These are phyloP conservation scores for Candida labiduridarum DNA, from an alignment of 1,139 yeast genomes.

Conservation along the genomic window DNA sequence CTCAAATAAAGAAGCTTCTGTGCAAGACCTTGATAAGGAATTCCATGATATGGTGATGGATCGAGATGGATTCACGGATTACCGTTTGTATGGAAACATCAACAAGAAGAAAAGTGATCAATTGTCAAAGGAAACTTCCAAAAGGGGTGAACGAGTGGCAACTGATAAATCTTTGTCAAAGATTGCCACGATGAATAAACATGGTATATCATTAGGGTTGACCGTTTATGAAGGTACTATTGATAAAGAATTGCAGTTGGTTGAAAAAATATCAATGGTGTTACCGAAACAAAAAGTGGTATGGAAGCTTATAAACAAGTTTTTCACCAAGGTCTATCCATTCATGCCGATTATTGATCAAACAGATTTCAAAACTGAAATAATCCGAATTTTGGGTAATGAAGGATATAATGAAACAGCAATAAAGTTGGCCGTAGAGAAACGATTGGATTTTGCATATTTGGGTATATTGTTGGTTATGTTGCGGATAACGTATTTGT, in stretches of 20 bases:
- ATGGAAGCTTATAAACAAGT: conserved; percentile 34
- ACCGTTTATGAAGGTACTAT: conserved; percentile 30
- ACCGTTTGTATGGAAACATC: conserved; percentile 25
- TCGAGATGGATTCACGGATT: conserved; percentile 31
- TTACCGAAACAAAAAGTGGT: conserved; percentile 35
- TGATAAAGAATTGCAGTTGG: conserved; percentile 32
- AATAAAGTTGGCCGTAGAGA: conserved; percentile 25
- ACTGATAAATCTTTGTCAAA: conserved; percentile 4
- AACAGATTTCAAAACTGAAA: conserved; percentile 22
- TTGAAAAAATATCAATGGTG: conserved; percentile 32
- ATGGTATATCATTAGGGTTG: conserved; percentile 23
- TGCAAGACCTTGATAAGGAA: conserved; percentile 17
- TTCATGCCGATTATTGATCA: conserved; percentile 43
- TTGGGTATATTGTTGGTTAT: conserved; percentile 33
- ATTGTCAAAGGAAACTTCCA: background rate
- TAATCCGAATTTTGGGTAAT: conserved; percentile 30
- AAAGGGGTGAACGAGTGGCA: background rate
- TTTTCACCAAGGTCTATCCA: conserved; percentile 34
- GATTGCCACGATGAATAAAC: conserved; percentile 20
- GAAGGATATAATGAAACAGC: conserved; percentile 22
- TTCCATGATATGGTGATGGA: conserved; percentile 30
- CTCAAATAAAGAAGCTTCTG: background rate
- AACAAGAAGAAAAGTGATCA: conserved; percentile 8
- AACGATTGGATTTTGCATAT: conserved; percentile 35
- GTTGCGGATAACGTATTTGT: conserved; percentile 32